Conservation (phyloP, 306 rosid genomes). For the Cyclanthera cordifolia region DNA sequence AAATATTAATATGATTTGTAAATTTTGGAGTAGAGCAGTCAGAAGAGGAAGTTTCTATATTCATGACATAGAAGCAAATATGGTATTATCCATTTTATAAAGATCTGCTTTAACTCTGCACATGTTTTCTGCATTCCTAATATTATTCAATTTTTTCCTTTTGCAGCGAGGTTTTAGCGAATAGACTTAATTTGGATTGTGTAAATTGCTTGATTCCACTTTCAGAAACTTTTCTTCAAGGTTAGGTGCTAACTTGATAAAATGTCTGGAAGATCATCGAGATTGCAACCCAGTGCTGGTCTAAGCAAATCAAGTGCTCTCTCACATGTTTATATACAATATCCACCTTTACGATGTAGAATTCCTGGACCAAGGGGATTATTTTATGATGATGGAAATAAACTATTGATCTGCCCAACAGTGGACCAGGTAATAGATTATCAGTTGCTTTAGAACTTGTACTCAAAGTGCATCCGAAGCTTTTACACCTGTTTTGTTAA, state of each 20-base stretch:
- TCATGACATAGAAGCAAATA: slow-evolving; percentile 7
- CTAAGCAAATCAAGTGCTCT: slow-evolving; percentile 65
- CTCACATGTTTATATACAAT: slow-evolving; percentile 77
- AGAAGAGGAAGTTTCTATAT: neutral
- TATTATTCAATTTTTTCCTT: slow-evolving; percentile 11
- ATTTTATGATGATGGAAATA: slow-evolving; percentile 89
- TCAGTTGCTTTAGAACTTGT: neutral
- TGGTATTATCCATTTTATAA: neutral
- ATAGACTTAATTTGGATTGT: slow-evolving; percentile 14
- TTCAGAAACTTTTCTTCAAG: slow-evolving; percentile 7
- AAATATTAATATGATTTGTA: neutral
- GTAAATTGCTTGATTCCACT: slow-evolving; percentile 14
- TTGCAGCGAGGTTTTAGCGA: slow-evolving; percentile 20
- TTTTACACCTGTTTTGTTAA: neutral
- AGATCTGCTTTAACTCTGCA: neutral
- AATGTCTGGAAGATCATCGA: slow-evolving; percentile 82
- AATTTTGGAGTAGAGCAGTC: neutral
- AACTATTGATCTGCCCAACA: slow-evolving; percentile 60
- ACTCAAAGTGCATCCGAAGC: neutral
- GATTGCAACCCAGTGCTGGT: slow-evolving; percentile 58
- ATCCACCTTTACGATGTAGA: slow-evolving; percentile 61
- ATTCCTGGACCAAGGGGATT: slow-evolving; percentile 58
- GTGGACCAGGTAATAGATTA: slow-evolving; percentile 51
- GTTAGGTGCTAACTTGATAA: slow-evolving; percentile 17
- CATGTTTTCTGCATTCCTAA: slow-evolving; percentile 9